These are phyloP conservation scores for Aspergillus jensenii DNA, from an alignment of 2,329 filamentous ascomycete genomes.

Conservation along the genomic window DNA sequence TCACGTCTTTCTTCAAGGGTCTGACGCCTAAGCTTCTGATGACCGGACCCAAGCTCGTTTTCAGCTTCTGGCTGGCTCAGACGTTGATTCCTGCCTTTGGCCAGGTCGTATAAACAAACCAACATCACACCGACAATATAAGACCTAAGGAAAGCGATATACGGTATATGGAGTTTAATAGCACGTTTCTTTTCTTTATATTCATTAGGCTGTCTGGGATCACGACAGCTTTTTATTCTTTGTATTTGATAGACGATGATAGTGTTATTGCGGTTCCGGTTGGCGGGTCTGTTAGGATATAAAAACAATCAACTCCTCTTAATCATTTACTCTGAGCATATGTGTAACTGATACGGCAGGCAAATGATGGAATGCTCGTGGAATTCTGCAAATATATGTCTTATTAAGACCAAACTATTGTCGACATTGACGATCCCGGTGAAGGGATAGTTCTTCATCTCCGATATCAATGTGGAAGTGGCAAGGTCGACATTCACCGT, in stretches of 20 bases:
- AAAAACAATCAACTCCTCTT: conserved; percentile 21
- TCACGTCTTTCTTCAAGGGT: conserved; percentile 93
- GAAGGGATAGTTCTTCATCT: no score
- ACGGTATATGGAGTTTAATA: conserved; percentile 17
- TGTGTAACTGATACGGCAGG: neutral
- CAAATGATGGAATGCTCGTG: no score
- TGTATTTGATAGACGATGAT: conserved; percentile 20
- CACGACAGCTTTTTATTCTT: conserved; percentile 22
- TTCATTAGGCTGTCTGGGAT: conserved; percentile 7
- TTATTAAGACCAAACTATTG: no score
- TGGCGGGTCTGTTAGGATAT: conserved; percentile 13
- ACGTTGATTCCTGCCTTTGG: conserved; percentile 94
- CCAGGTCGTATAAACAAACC: conserved; percentile 54
- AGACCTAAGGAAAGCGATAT: conserved; percentile 3
- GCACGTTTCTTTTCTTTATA: conserved; percentile 14
- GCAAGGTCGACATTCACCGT: no score
- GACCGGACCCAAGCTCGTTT: conserved; percentile 98
- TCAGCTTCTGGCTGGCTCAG: conserved; percentile 99
- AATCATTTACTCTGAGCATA: conserved; percentile 2
- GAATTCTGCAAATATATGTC: no score
- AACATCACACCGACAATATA: neutral
- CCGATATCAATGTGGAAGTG: no score
- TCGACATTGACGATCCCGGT: no score
- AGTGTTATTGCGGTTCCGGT: conserved; percentile 11
- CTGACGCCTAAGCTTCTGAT: conserved; percentile 96